Percentiles rank a stretch among this genome's conserved stretches.
These are phyloP conservation scores for Phellopilus nigrolimitatus DNA, from an alignment of 1,284 basidiomycete genomes.

Conservation along the genomic window DNA sequence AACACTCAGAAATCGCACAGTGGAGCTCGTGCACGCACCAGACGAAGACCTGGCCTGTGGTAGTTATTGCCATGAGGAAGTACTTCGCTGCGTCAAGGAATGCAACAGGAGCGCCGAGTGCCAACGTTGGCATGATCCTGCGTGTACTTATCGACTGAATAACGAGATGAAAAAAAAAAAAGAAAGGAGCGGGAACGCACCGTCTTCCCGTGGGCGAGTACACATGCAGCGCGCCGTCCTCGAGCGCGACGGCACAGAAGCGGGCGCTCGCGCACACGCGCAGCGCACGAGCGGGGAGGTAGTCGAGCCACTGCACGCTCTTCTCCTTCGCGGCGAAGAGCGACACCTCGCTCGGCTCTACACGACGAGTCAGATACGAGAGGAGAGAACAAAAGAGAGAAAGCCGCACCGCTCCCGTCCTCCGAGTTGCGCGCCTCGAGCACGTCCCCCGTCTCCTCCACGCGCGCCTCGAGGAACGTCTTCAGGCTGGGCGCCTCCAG, in stretches of 20 bases:
- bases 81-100: conserved; percentile 62
- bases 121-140: conserved; percentile 71
- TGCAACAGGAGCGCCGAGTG: conserved; percentile 66
- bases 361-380: not conserved
- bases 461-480: conserved; percentile 50
- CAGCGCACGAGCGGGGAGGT: conserved; percentile 67
- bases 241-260: conserved; percentile 74
- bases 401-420: conserved; percentile 43
- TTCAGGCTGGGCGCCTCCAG: conserved; percentile 44
- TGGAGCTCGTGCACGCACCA: conserved; percentile 49
- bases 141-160: conserved; percentile 12
- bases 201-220: conserved; percentile 78
- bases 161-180: conserved; percentile 17
- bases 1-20: conserved; percentile 5
- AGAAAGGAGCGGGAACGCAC: conserved; percentile 36
- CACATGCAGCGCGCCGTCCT: conserved; percentile 73
- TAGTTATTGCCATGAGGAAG: conserved; percentile 69
- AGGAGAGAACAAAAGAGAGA: conserved; percentile 6
- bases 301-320: conserved; percentile 79
- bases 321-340: conserved; percentile 58
- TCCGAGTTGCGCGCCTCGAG: conserved; percentile 81
- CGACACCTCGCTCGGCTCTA: conserved; percentile 65
- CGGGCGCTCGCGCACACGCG: conserved; percentile 55
- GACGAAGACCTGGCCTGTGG: conserved; percentile 62
- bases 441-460: conserved; percentile 64